Base-by-base conservation (phyloP, 108 stramenopile species). In the Mediolabrus comicus region DNA sequence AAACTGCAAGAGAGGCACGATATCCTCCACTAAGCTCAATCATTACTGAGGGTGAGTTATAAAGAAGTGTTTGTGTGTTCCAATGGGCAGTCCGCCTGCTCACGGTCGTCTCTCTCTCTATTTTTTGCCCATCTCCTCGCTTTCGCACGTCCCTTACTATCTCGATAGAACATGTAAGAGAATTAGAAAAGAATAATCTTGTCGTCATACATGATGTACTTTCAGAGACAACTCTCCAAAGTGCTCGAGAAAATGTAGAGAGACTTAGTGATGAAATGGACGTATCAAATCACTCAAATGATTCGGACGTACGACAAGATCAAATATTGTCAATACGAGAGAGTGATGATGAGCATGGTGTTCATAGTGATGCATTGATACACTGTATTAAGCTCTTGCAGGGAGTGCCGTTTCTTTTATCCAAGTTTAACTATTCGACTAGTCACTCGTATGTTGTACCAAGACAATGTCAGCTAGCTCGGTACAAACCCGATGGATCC, bases 381-480 rank as follows among this genome's bases (percentile, higher is more conserved):
- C 76, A 72, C 17, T 67, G 66, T 39, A 65, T 77, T 2, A 17
- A 24, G 3, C 19, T 72, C 11, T 5, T 77, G 29, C 71, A 71
- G n/a, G 76, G 76, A 17, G 34, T 69, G 12, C 36, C 67, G 3
- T 41, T 34, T 25, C 29, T 63, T 8, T 71, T 77, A 14, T 28
- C n/a, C 24, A 58, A 58, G 6, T 36, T 43, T 22, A 11, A 53
- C 31, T 77, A 77, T 16, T 24, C 16, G 1, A 26, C 22, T 28
- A 34, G 32, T 52, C 41, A 31, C 3, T 41, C 31, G 0, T 72
- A 77, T 27, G n/a, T 63, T 2, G 76, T 77, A 13, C 76, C 76
- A 22, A 53, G 24, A 11, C 71, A 72, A 62, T 77, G 76, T 53
- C 76, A 77, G 65, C 72, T 77, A 9, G 65, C 71, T 11, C 12